Percentiles rank a stretch among this genome's conserved stretches.
These are phyloP conservation scores for Haberlea rhodopensis DNA, from an alignment of 257 asterid species.

Conservation along the genomic window DNA sequence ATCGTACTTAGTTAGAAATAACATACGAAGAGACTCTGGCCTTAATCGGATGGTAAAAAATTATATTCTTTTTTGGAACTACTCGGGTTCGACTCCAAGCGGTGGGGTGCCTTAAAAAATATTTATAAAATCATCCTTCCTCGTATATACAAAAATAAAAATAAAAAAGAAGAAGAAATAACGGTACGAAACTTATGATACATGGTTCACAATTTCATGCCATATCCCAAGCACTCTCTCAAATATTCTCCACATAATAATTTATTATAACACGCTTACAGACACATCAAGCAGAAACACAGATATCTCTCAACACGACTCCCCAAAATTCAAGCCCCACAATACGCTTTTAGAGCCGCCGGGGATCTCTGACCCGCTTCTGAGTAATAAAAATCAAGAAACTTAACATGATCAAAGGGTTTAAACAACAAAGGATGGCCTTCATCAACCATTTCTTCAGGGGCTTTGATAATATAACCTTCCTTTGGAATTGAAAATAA, in stretches of 20 bases:
- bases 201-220: background rate
- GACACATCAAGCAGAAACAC: background rate
- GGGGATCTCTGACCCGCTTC: conserved; percentile 35
- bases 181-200: no score
- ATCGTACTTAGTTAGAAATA: no score
- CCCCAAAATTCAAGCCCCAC: conserved; percentile 34
- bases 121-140: no score
- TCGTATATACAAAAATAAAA: no score
- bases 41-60: no score
- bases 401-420: conserved; percentile 48
- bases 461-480: conserved; percentile 40
- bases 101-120: no score
- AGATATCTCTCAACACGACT: background rate
- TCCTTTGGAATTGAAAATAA: conserved; percentile 35
- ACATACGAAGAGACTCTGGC: no score
- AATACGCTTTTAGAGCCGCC: conserved; percentile 40
- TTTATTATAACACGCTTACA: background rate
- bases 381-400: conserved; percentile 38
- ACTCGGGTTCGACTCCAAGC: no score
- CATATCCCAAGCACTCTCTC: no score
- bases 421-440: conserved; percentile 49
- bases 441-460: conserved; percentile 49
- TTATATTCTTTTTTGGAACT: no score
- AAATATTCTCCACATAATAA: no score
- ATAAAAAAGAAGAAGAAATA: background rate